Base-by-base conservation (phyloP, 441 rosid species). In the Erysimum cheiri region DNA sequence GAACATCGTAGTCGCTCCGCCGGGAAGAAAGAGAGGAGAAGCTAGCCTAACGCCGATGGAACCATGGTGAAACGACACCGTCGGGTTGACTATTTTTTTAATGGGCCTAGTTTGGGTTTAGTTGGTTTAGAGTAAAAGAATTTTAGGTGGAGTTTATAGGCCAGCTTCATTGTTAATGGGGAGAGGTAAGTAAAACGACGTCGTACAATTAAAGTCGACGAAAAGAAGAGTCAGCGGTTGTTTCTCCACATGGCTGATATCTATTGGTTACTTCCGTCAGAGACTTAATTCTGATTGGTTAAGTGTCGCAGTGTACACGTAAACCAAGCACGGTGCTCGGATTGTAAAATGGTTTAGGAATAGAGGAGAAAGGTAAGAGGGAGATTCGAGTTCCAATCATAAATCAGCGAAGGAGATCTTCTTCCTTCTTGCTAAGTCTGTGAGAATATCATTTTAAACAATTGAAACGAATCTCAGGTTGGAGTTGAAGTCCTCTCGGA, bases 231-330 rank as follows among this genome's bases (percentile, higher is more conserved):
- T 69, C 78, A 74, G 65, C 54, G 12, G 8, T 39, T 0, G 8
- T 44, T 6, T 2, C 2, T 60, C 50, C 78, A 74, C 70, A 70
- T 74, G 78, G 53, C 53, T 0, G 4, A 54, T 3, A 13, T 0
- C 2, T 0, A 74, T 47, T 69, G 70, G 78, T 6, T 8, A n/a
- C 0, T 0, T 14, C 10, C 4, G 52, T 69, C 47, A 62, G 12
- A 55, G 60, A 64, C 75, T 58, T 2, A 70, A 43, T 50, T 2
- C 79, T 76, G 75, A 76, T 76, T 76, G 79, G 79, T 50, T 58
- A 64, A 58, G 14, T 36, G 3, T 28, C 3, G 37, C 57, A 35
- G 3, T 69, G 79, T 49, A 41, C 67, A 64, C 79, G 79, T 70
- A 57, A 50, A 46, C 36, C 61, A 36, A 37, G 17, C 48, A 41